A percentile compares a stretch with the other conserved stretches of the same genome.
phyloP scores from a whole-genome alignment of 441 rosid species.

The Syzygium malaccense region DNA sequence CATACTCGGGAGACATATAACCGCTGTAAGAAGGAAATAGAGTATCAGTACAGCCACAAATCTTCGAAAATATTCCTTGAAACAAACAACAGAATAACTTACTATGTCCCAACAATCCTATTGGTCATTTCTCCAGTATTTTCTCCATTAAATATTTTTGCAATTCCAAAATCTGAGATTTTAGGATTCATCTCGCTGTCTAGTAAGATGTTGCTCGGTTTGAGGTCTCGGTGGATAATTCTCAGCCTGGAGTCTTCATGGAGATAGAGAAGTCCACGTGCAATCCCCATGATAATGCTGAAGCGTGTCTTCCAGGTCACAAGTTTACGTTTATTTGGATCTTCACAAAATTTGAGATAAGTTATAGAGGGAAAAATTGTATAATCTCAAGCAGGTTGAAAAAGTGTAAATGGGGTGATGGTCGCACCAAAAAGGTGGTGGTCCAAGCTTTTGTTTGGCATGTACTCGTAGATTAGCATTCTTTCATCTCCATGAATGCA shows the following conservation, averaged over 20 bases:
- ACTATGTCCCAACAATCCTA: conserved; percentile 72
- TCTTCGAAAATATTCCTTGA: neutral
- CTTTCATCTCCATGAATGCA: conserved; percentile 42
- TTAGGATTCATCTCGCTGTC: conserved; percentile 53
- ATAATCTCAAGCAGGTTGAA: neutral
- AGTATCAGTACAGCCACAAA: neutral
- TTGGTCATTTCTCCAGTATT: conserved; percentile 47
- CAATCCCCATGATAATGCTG: conserved; percentile 50
- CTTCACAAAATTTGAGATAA: conserved; percentile 2
- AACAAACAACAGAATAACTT: conserved; percentile 7
- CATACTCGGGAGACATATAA: conserved; percentile 61
- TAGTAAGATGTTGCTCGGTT: conserved; percentile 58
- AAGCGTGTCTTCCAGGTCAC: conserved; percentile 33
- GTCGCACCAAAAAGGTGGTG: conserved; percentile 33
- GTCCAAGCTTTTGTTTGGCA: conserved; percentile 56
- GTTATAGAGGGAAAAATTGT: neutral
- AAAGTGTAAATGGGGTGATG: neutral
- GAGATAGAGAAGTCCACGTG: conserved; percentile 71
- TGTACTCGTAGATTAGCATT: conserved; percentile 52
- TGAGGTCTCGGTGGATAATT: conserved; percentile 67
- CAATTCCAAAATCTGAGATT: conserved; percentile 77
- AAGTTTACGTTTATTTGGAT: conserved; percentile 4
- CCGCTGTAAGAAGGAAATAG: conserved; percentile 29
- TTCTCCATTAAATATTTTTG: conserved; percentile 43
- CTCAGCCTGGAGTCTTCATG: conserved; percentile 71